A percentile compares a stretch with the other conserved stretches of the same genome.
Conservation (phyloP, 306 rosid species). For the Cicer judaicum region DNA sequence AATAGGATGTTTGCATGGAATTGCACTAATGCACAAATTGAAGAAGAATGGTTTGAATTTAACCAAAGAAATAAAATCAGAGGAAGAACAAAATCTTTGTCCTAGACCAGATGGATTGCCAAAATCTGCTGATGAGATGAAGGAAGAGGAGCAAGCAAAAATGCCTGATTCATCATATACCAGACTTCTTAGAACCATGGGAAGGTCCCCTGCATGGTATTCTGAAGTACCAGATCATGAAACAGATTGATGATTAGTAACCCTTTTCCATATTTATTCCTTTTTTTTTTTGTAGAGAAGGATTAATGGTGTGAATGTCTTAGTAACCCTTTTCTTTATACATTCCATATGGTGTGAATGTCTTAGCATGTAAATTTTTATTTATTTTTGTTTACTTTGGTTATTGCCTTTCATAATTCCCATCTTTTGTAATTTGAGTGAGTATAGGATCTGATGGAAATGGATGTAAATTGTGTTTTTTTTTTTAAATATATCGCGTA, state of each 20-base stretch:
- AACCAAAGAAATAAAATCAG: conserved; percentile 34
- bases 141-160: conserved; percentile 69
- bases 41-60: conserved; percentile 46
- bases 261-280: neutral
- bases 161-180: conserved; percentile 88
- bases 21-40: conserved; percentile 57
- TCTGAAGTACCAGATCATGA: conserved; percentile 84
- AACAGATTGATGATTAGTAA: conserved; percentile 59
- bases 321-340: too few relatives aligned
- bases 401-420: neutral
- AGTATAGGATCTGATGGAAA: too few relatives aligned
- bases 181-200: conserved; percentile 72
- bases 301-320: conserved; percentile 19
- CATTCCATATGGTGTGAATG: neutral
- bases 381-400: neutral
- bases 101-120: conserved; percentile 95
- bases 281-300: neutral
- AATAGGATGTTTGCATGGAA: conserved; percentile 73
- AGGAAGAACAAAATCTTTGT: conserved; percentile 34
- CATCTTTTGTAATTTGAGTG: conserved; percentile 7
- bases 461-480: neutral
- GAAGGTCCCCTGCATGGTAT: conserved; percentile 82
- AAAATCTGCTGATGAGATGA: conserved; percentile 65
- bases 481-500: neutral
- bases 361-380: neutral